These are phyloP conservation scores for Sclerotinia trifoliorum DNA, from an alignment of 2,329 filamentous ascomycete genomes.

Conservation along the genomic window DNA sequence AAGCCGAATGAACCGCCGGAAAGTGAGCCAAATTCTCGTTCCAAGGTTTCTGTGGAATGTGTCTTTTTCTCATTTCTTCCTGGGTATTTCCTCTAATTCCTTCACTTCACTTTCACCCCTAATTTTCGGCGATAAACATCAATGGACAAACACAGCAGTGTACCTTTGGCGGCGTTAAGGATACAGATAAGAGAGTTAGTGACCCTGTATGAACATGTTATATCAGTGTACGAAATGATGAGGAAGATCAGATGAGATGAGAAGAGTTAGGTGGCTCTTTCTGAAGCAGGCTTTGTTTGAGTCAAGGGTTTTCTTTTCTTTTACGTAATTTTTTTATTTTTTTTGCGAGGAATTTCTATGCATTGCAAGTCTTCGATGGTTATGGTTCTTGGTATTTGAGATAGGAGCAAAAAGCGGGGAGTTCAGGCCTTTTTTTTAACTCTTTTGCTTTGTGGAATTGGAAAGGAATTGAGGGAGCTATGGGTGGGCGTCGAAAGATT, in stretches of 20 bases:
- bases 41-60: neutral
- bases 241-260: slow-evolving; percentile 11
- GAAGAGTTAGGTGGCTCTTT: slow-evolving; percentile 12
- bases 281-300: slow-evolving; percentile 23
- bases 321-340: neutral
- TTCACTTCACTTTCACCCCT: neutral
- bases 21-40: neutral
- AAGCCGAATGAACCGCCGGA: neutral
- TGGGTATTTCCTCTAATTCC: neutral
- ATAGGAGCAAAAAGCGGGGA: slow-evolving; percentile 4
- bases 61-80: neutral
- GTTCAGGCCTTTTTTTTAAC: neutral
- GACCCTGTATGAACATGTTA: slow-evolving; percentile 22
- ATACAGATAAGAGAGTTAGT: slow-evolving; percentile 12
- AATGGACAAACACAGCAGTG: slow-evolving; percentile 3
- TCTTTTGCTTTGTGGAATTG: slow-evolving; percentile 13
- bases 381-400: neutral
- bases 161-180: slow-evolving; percentile 11
- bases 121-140: slow-evolving; percentile 10
- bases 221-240: slow-evolving; percentile 22
- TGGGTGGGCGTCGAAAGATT: slow-evolving; percentile 8
- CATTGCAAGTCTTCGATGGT: slow-evolving; percentile 3
- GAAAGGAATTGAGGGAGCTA: slow-evolving; percentile 11
- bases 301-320: slow-evolving; percentile 7
- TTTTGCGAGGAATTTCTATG: neutral